Evolutionary conservation across 306 rosid genomes (phyloP).

Genomic region (Hylodesmum podocarpum): DNA sequence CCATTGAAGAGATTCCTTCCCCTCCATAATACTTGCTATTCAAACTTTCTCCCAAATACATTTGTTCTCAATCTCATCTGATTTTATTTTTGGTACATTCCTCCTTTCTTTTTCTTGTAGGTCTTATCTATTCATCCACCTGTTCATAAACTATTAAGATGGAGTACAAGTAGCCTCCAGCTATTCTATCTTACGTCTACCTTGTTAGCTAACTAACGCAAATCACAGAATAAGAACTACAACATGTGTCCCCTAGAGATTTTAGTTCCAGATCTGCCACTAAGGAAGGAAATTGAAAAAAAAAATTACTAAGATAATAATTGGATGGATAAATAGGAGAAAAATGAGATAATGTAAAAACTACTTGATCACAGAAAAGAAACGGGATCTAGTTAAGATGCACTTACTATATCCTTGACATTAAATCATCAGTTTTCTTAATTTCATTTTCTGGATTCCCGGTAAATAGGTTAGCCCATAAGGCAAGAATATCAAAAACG

Average conservation of each 20-base stretch:
- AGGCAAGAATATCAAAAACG: slow-evolving; percentile 91
- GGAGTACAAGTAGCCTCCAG: neutral
- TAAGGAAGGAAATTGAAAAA: slow-evolving; percentile 13
- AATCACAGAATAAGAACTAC: neutral
- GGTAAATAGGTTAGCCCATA: slow-evolving; percentile 76
- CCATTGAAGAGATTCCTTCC: no score
- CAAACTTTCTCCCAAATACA: no score
- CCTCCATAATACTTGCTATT: no score
- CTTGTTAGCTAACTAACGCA: neutral
- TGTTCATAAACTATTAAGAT: no score
- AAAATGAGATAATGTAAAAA: neutral
- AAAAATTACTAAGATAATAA: neutral
- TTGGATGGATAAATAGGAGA: neutral
- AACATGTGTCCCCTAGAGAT: neutral
- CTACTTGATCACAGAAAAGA: neutral
- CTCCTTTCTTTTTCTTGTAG: no score
- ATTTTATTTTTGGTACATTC: no score
- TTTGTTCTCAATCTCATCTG: no score
- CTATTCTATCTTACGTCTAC: neutral
- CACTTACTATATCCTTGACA: slow-evolving; percentile 70
- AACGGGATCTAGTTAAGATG: slow-evolving; percentile 3
- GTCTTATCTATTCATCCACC: no score
- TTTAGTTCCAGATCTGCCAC: neutral
- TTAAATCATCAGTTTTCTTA: slow-evolving; percentile 59
- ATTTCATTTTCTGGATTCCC: slow-evolving; percentile 69